Base-by-base conservation (phyloP, 306 rosid species). In the Crataegus laevigata region DNA sequence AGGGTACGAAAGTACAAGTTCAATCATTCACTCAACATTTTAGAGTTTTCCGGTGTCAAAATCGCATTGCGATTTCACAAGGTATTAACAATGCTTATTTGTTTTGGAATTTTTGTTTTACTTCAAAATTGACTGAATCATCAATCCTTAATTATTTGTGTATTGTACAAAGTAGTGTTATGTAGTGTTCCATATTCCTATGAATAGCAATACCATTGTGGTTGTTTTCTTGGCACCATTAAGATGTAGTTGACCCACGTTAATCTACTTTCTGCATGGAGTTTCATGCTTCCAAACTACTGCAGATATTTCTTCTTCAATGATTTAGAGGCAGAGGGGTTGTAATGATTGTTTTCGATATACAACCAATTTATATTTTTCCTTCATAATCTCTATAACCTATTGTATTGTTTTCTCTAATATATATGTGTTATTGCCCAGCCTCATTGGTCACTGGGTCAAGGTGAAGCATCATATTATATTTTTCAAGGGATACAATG, bases 401-500 rank as follows among this genome's bases (percentile, higher is more conserved):
- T 43, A 42, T 51, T 13, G 22, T 75, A 1, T 52, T 47, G 36
- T 26, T 40, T 21, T 64, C 24, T 71, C 40, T 66, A 34, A 5
- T 34, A 80, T 71, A 45, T 57, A 68, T 7, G 25, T 38, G 55
- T 82, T 79, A 54, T 68, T 47, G 59, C 74, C 38, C 83, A 91
- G 81, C 77, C 79, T 50, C 68, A 74, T 84, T 66, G 98, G 97
- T 75, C 89, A 80, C 30, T 91, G 96, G 94, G 87, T 94, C 81
- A 87, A 85, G 85, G 88, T 84, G 66, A 85, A 82, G 63, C 97
- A 90, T 78, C 85, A 96, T 83, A 87, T 90, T 86, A 89, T 79
- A 70, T 91, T 94, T 84, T 78, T 76, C 21, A 87, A 82, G 71
- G 98, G 98, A 80, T 81, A 85, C 85, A 94, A 91, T 82, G 91